A percentile compares a stretch with the other conserved stretches of the same genome.
These are phyloP conservation scores for Jaltomata sinuosa DNA, from an alignment of 257 asterid genomes.

Conservation along the genomic window DNA sequence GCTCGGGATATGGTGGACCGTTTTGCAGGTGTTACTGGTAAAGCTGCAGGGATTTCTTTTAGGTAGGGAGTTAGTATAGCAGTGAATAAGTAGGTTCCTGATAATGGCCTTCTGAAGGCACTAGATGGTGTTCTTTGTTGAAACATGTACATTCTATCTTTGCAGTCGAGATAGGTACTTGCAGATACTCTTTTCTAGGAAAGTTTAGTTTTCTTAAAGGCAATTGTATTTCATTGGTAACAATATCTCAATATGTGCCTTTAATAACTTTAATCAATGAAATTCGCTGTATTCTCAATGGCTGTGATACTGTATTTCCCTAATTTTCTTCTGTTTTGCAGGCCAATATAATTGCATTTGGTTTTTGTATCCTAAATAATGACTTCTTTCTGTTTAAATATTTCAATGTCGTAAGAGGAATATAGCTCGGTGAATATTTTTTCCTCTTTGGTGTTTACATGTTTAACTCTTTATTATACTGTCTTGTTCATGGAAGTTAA, in stretches of 20 bases:
- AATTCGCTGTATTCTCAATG: slow-evolving; percentile 1
- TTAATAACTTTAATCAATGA: slow-evolving; percentile 9
- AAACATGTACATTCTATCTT: slow-evolving; percentile 49
- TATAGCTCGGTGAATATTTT: neutral
- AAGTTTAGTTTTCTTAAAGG: slow-evolving; percentile 12
- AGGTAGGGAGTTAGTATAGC: slow-evolving; percentile 25
- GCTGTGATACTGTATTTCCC: neutral
- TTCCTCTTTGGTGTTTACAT: neutral
- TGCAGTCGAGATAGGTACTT: slow-evolving; percentile 29
- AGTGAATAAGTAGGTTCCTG: slow-evolving; percentile 45
- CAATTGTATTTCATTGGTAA: slow-evolving; percentile 16
- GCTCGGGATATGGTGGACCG: neutral
- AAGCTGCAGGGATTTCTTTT: neutral
- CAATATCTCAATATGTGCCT: slow-evolving; percentile 14
- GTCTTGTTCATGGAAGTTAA: neutral
- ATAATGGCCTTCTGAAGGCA: slow-evolving; percentile 24
- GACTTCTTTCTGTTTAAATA: neutral
- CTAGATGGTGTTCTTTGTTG: slow-evolving; percentile 27
- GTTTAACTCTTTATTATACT: neutral
- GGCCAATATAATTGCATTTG: neutral
- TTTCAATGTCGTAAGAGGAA: neutral
- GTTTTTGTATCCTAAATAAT: neutral
- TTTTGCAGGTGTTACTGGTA: neutral
- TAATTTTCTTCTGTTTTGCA: neutral
- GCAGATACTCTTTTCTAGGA: slow-evolving; percentile 29